These are phyloP conservation scores for Diaporthe aspalathi DNA, from an alignment of 2,329 filamentous ascomycete genomes.

Conservation along the genomic window DNA sequence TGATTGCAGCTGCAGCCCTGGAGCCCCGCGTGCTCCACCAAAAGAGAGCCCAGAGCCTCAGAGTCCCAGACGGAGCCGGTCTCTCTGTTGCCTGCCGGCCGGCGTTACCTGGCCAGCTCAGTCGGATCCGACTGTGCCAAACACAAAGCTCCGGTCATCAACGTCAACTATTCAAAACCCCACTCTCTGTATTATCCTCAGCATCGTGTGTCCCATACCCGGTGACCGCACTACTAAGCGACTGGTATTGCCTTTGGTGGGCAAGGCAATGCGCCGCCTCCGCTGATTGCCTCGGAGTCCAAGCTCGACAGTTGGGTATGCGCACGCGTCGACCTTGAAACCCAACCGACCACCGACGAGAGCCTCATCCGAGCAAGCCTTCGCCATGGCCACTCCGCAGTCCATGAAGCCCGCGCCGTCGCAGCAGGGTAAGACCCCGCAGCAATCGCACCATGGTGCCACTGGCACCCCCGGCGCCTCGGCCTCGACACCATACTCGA, in stretches of 20 bases:
- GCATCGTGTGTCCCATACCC: not conserved
- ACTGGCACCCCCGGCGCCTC: constrained; percentile 74
- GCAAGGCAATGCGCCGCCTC: not conserved
- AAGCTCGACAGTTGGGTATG: constrained; percentile 5
- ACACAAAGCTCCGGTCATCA: not conserved
- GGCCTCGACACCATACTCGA: constrained; percentile 74
- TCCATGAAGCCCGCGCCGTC: constrained; percentile 62
- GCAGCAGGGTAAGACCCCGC: constrained; percentile 62
- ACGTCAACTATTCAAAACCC: not conserved
- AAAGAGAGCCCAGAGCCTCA: not conserved
- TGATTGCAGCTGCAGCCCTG: not conserved
- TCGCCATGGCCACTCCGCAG: constrained; percentile 61
- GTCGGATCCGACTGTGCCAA: constrained; percentile 10
- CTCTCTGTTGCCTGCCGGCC: constrained; percentile 10
- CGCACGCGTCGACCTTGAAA: not conserved
- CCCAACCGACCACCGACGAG: not conserved
- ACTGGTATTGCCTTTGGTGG: not conserved
- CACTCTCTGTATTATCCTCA: not conserved
- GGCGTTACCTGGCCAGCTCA: constrained; percentile 18
- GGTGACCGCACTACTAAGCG: too few relatives aligned
- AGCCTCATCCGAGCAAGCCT: not conserved
- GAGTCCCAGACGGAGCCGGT: not conserved
- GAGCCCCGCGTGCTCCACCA: constrained; percentile 15
- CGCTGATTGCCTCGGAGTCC: not conserved
- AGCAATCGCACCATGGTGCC: constrained; percentile 58